A percentile compares a stretch with the other conserved stretches of the same genome.
phyloP scores from a whole-genome alignment of 1,139 yeast species.

The Sugiyamaella neomexicana region DNA sequence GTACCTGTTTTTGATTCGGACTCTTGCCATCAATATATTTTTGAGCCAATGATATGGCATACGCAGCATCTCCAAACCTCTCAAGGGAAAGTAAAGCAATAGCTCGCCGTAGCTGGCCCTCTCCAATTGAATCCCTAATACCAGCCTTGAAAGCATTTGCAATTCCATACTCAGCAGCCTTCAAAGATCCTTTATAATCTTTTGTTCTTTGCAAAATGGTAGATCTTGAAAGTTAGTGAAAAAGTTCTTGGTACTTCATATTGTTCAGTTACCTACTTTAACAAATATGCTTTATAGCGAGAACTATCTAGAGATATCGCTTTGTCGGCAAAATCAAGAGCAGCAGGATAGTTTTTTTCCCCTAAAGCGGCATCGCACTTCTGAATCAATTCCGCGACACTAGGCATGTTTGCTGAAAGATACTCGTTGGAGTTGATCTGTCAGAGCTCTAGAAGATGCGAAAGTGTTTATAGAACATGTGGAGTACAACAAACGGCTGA shows the following conservation, averaged over 20 bases:
- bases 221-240: slow-evolving; percentile 44
- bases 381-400: slow-evolving; percentile 10
- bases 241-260: too few species aligned
- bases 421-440: background rate
- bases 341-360: slow-evolving; percentile 41
- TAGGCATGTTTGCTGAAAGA: background rate
- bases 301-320: slow-evolving; percentile 44
- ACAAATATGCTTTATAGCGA: slow-evolving; percentile 44
- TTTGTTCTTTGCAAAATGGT: slow-evolving; percentile 57
- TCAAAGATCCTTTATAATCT: slow-evolving; percentile 51
- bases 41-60: slow-evolving; percentile 52
- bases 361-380: slow-evolving; percentile 39
- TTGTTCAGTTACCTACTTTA: slow-evolving; percentile 17
- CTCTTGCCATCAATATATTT: slow-evolving; percentile 38
- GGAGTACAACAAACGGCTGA: too few species aligned
- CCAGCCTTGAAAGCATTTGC: slow-evolving; percentile 54
- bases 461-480: too few species aligned
- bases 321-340: slow-evolving; percentile 40
- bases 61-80: slow-evolving; percentile 49
- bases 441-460: too few species aligned
- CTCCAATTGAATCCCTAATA: slow-evolving; percentile 54
- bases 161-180: slow-evolving; percentile 57
- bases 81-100: slow-evolving; percentile 43
- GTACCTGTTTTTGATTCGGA: slow-evolving; percentile 46
- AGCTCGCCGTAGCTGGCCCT: slow-evolving; percentile 60